Percentiles rank a stretch among this genome's conserved stretches.
Evolutionary conservation across 495 filamentous ascomycete genomes (phyloP).

Genomic region (Penicillium crystallinum): DNA sequence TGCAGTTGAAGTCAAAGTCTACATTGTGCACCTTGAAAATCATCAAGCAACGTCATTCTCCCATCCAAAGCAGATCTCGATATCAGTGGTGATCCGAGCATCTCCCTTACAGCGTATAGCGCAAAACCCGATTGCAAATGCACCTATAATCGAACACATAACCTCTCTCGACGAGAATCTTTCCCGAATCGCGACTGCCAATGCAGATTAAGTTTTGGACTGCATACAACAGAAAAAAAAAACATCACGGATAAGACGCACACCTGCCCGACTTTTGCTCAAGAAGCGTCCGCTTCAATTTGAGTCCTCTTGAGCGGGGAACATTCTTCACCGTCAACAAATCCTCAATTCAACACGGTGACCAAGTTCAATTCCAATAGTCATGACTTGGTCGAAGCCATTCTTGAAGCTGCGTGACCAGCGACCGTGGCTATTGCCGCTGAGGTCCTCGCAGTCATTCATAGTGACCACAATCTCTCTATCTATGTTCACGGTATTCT

Average conservation of each 20-base stretch:
- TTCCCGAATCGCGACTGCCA: neutral
- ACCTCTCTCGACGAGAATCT: neutral
- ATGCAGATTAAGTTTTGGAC: neutral
- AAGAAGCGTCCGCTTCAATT: neutral
- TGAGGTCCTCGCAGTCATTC: slow-evolving; percentile 16
- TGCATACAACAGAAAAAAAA: slow-evolving; percentile 1
- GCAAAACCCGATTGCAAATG: neutral
- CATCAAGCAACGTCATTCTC: neutral
- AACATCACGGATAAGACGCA: neutral
- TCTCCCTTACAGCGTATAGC: slow-evolving; percentile 4
- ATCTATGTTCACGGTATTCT: slow-evolving; percentile 12
- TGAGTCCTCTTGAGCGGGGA: neutral
- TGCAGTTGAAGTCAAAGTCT: neutral
- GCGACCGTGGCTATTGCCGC: slow-evolving; percentile 8
- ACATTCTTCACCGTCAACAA: neutral
- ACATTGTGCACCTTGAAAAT: neutral
- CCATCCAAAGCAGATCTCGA: neutral
- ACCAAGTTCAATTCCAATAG: neutral
- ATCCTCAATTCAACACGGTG: neutral
- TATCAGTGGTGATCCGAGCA: neutral
- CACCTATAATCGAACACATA: neutral
- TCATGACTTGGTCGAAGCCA: slow-evolving; percentile 9
- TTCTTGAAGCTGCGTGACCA: slow-evolving; percentile 3
- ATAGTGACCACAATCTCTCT: slow-evolving; percentile 11
- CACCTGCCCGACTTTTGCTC: neutral